Evolutionary conservation across 225 moss, liverwort and hornwort genomes (phyloP), one percentile per base, ranked within the genome.

Genomic region (Ulota crispa): DNA sequence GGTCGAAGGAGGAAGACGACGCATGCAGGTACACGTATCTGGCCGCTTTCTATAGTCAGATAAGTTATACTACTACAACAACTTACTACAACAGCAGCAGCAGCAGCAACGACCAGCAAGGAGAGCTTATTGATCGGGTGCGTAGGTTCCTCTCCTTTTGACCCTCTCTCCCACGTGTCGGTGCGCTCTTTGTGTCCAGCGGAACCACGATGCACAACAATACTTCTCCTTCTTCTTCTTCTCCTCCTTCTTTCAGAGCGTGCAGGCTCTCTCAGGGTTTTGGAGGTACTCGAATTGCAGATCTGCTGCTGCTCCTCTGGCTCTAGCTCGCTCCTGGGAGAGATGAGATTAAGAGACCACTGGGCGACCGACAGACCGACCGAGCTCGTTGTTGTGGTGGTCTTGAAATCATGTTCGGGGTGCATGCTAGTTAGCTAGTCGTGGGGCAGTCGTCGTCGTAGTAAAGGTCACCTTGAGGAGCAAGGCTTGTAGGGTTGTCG

Each of bases 141-240:
- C n/a, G n/a, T n/a, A n/a, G 56, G 83, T 81, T 80, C 67, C 72
- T 56, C 43, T 60, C 62, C 70, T 76, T 65, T 81, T 78, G 81
- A 84, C 87, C 81, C 72, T 75, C 77, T 77, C 72, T 75, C 77
- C 72, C 87, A 87, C 87, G 87, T 87, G 87, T 87, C 87, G 84
- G 87, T 87, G 87, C 84, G 70, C 74, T 75, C 84, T 75, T 59
- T 78, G 87, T 50, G 84, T 84, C 81, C 34, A 34, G 59, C 30
- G 70, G 78, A 87, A 81, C 81, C 37, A 75, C 81, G 81, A 70
- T 37, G 81, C 81, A 67, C 9, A 66, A 24, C 56, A 32, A 42
- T 56, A 28, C 73, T 76, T 64, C 53, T 47, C 52, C 20, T 6
- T 19, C 53, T 56, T 41, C 4, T 60, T 45, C 20, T 2, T 18